Evolutionary conservation across 2,329 filamentous ascomycete genomes (phyloP).

Genomic region (Samsoniella hepiali): DNA sequence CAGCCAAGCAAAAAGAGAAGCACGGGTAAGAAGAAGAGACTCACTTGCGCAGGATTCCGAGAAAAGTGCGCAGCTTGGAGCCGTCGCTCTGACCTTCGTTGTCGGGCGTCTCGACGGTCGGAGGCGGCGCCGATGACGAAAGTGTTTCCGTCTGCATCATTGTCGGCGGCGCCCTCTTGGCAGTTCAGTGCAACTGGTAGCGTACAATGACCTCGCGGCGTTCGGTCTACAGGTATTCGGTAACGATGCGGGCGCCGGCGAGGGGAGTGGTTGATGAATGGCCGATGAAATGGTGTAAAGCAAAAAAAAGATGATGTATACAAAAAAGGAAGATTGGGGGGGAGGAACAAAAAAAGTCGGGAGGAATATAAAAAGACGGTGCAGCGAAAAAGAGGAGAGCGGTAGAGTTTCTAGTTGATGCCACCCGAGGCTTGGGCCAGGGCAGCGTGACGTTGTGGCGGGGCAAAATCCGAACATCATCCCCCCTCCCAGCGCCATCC

Average conservation of each 20-base stretch:
- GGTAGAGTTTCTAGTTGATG: slow-evolving; percentile 7
- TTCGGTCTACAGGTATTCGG: not conserved
- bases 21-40: slow-evolving; percentile 29
- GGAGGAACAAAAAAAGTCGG: not conserved
- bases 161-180: not conserved
- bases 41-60: slow-evolving; percentile 85
- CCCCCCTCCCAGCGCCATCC: no score
- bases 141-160: slow-evolving; percentile 28
- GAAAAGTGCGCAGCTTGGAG: slow-evolving; percentile 84
- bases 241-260: not conserved
- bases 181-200: not conserved
- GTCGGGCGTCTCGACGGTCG: slow-evolving; percentile 36
- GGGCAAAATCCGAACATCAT: slow-evolving; percentile 1
- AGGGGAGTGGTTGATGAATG: no score
- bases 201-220: not conserved
- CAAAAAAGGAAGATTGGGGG: not conserved
- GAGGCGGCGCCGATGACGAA: slow-evolving; percentile 37
- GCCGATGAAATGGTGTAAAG: no score
- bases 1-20: no score
- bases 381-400: slow-evolving; percentile 12
- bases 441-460: slow-evolving; percentile 14
- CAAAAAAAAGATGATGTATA: not conserved
- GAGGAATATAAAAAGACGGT: slow-evolving; percentile 7
- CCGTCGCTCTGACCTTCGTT: slow-evolving; percentile 63
- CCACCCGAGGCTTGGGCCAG: slow-evolving; percentile 15